phyloP scores from a whole-genome alignment of 345 rosid species.

The Pistacia integerrima region DNA sequence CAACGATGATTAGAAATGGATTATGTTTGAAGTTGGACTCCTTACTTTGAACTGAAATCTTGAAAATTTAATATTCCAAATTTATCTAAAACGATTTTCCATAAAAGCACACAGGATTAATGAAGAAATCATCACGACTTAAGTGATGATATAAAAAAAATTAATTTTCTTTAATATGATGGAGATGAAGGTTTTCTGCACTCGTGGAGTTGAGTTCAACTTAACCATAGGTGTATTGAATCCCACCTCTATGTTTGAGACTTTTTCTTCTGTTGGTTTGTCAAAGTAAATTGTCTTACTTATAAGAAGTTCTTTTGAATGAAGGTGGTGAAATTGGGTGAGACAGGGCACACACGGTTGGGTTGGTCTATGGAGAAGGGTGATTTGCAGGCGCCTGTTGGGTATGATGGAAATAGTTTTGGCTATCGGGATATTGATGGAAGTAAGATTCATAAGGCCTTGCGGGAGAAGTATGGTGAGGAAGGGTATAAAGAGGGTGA shows the following conservation, averaged over 20 bases:
- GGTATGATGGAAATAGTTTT: conserved; percentile 87
- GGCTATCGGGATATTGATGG: conserved; percentile 98
- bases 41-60: neutral
- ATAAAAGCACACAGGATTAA: neutral
- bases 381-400: conserved; percentile 97
- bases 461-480: conserved; percentile 82
- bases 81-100: neutral
- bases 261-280: neutral
- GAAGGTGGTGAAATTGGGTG: conserved; percentile 73
- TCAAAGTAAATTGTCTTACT: neutral
- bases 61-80: neutral
- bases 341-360: conserved; percentile 88
- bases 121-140: neutral
- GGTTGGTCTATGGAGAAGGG: conserved; percentile 98
- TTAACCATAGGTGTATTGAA: neutral
- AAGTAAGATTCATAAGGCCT: conserved; percentile 92
- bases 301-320: conserved; percentile 32
- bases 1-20: neutral
- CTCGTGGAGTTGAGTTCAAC: neutral
- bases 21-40: neutral
- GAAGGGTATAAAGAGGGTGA: conserved; percentile 94
- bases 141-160: neutral
- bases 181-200: neutral
- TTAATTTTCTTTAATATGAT: neutral
- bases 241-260: neutral